Evolutionary conservation across 345 rosid genomes (phyloP).

Genomic region (Mangifera indica): DNA sequence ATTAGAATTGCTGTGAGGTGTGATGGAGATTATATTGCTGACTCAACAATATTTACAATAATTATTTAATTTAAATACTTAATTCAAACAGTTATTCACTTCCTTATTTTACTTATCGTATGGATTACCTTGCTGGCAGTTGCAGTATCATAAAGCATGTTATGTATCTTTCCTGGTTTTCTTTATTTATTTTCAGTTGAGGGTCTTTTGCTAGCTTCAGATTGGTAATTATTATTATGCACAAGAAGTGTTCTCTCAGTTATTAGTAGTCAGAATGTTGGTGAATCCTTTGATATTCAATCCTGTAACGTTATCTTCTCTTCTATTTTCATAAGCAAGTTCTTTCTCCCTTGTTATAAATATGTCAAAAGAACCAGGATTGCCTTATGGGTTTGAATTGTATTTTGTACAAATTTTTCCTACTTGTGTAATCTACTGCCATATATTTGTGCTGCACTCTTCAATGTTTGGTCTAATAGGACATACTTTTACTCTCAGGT

Average conservation of each 20-base stretch:
- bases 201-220: conserved; percentile 10
- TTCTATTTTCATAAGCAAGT: not conserved
- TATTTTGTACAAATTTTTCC: not conserved
- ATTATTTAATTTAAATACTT: conserved; percentile 7
- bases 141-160: not conserved
- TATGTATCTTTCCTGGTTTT: not conserved
- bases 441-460: conserved; percentile 10
- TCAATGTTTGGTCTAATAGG: conserved; percentile 22
- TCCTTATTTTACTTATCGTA: not conserved
- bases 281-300: not conserved
- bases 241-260: not conserved
- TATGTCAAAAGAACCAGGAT: not conserved
- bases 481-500: conserved; percentile 46
- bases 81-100: not conserved
- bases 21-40: conserved; percentile 2
- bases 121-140: not conserved
- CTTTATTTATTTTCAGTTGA: not conserved
- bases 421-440: not conserved
- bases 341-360: not conserved
- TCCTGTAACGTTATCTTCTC: not conserved
- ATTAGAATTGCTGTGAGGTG: conserved; percentile 1
- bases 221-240: conserved; percentile 7
- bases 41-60: conserved; percentile 10
- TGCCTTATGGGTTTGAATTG: conserved; percentile 1
- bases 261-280: not conserved